Percentiles rank a stretch among this genome's conserved stretches.
Conservation (phyloP, 495 filamentous ascomycete species). For the Coniosporium apollinis region DNA sequence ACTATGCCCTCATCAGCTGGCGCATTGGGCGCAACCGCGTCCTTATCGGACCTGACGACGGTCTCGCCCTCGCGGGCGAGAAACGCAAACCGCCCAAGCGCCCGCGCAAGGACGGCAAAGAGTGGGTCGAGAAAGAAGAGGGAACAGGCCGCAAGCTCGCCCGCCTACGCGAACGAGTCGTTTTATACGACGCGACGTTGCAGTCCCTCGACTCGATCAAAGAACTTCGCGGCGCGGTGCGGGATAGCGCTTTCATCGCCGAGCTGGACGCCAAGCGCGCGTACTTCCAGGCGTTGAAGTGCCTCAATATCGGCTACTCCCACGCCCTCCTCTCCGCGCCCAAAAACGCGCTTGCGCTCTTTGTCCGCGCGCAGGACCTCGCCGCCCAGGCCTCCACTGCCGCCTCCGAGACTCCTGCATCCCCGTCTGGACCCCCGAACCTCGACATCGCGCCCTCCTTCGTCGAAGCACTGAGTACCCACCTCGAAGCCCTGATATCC, state of each 20-base stretch:
- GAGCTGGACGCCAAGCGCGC: slow-evolving; percentile 60
- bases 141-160: slow-evolving; percentile 52
- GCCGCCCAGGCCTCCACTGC: slow-evolving; percentile 25
- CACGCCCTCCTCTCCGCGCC: slow-evolving; percentile 55
- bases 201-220: slow-evolving; percentile 82
- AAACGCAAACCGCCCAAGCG: slow-evolving; percentile 29
- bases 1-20: slow-evolving; percentile 87
- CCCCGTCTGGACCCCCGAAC: slow-evolving; percentile 28
- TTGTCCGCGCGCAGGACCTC: slow-evolving; percentile 47
- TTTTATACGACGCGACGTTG: slow-evolving; percentile 82
- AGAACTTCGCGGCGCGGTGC: slow-evolving; percentile 79
- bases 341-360: slow-evolving; percentile 75
- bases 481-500: slow-evolving; percentile 49
- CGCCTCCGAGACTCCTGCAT: slow-evolving; percentile 16
- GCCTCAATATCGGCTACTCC: slow-evolving; percentile 69
- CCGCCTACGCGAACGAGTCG: slow-evolving; percentile 70
- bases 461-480: slow-evolving; percentile 36
- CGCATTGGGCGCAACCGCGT: slow-evolving; percentile 84
- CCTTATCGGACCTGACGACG: slow-evolving; percentile 64
- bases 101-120: slow-evolving; percentile 39
- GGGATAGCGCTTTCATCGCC: slow-evolving; percentile 55
- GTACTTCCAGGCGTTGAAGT: slow-evolving; percentile 87
- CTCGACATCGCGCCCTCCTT: slow-evolving; percentile 43
- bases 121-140: slow-evolving; percentile 29
- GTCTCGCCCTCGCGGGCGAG: slow-evolving; percentile 40